Evolutionary conservation across 2,329 filamentous ascomycete genomes (phyloP), one percentile per base, ranked within the genome.

Genomic region (Sporothrix schenckii): DNA sequence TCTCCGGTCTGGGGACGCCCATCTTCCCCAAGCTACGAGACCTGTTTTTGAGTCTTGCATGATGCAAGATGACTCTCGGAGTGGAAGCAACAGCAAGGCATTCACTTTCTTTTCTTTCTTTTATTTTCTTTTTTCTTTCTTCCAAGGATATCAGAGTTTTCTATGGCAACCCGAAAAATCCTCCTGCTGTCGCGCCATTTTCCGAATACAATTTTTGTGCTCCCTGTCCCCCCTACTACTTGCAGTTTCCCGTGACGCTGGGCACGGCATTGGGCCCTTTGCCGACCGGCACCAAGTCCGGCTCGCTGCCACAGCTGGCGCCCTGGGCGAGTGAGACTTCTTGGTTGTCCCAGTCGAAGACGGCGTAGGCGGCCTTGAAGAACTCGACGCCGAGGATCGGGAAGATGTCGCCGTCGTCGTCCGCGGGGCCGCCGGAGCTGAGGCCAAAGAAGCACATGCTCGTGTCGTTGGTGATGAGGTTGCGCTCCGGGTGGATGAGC

Each of bases 271-370:
- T 34, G 16, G 63, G 54, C 4, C 65, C 69, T 11, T 39, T 68
- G 16, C 49, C 47, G 30, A 68, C 44, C 6, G 65, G 11, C 39
- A 71, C 65, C 16, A 68, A 34, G n/a, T 71, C 65, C 14, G 69
- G 30, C 27, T 24, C 44, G 4, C 41, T n/a, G 34, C 56, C 69
- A 11, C 39, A 71, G 56, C 54, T 63, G n/a, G 69, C 65, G 2
- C 69, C 69, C 47, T 61, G 54, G 21, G 47, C 69, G 1, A 71
- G 10, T 5, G 65, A 27, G 1, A 68, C 39, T 56, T 71, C 53
- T 5, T 21, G 54, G 41, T 71, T 68, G 56, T 70, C 69, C 69
- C 69, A 70, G 54, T 70, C 69, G 34, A 70, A 70, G 34, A 68
- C 65, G 34, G 47, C 53, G 19, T 58, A 49, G 21, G 52, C 69